Base-by-base conservation (phyloP, 306 rosid species). In the Canavalia ensiformis region DNA sequence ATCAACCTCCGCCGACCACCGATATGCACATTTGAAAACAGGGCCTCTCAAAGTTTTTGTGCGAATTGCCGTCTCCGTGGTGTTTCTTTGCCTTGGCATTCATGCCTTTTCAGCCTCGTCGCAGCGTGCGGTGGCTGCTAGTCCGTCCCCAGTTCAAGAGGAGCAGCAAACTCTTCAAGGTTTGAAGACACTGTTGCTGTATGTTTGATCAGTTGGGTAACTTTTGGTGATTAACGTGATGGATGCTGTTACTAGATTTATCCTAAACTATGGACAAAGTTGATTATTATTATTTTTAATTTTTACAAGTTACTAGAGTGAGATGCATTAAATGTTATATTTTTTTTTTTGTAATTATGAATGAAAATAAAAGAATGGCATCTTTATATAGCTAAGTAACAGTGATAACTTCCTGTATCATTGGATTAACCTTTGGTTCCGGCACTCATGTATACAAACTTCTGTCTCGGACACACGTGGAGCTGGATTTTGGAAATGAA, bases 131-230 rank as follows among this genome's bases (percentile, higher is more conserved):
- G 25, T 74, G 1, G 73, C 86, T 5, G 13, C 77, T 6, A 74
- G 49, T 68, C 75, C 88, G 68, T 58, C 62, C 5, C 18, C 78
- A 2, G 76, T 75, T 81, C 85, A 68, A 31, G 88, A 88, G 75
- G 89, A 88, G 75, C 82, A 77, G 75, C 82, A 77, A 75, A 74
- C 79, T 50, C 31, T 52, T 76, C 91, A 85, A 88, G 93, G 98
- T 60, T 37, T 29, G 0, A 74, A 13, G 8, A 18, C 33, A 5
- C 8, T 39, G 0, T 65, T 66, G 30, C 42, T 64, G 25, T 34
- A 4, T 34, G 8, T 5, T 63, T 63, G 69, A 1, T 13, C 13
- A 37, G 35, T 13, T 65, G 25, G 25, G 25, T 18, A 18, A n/a
- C 35, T n/a, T 12, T 39, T 44, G 33, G 25, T 18, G 25, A 18